Base-by-base conservation (phyloP, 805 yeast species). In the Blastobotrys attinorum region DNA sequence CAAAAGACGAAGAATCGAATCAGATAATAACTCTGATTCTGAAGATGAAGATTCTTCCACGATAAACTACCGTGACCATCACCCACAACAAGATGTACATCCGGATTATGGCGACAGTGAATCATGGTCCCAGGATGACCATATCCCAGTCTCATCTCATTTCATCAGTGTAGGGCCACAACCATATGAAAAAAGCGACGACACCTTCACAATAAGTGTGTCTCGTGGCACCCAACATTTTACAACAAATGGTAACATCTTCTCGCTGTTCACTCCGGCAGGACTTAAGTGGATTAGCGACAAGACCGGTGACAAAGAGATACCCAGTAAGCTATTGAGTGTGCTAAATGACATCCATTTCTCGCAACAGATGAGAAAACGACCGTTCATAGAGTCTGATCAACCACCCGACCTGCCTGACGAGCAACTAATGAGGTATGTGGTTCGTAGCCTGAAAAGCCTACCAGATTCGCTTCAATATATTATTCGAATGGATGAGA, bases 251-350 rank as follows among this genome's bases (percentile, higher is more conserved):
- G 45, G 48, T 8, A 42, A 40, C 13, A 31, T 42, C 49, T 57
- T 71, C 41, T 67, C 74, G 1, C 47, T 72, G n/a, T 61, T 72
- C 37, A 65, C 73, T 4, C 51, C 59, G 3, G 47, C 52, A 31
- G 77, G 78, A 8, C 31, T 72, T 4, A 52, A 54, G 32, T 69
- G 76, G 75, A 48, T 73, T 7, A 53, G 56, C 8, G 44, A 48
- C 16, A 49, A 38, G 38, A 38, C 51, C 3, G 54, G 50, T n/a
- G 54, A 48, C 17, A 22, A 23, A 13, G 25, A 44, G 3, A n/a
- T 51, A 10, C 32, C 42, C 4, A 46, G 39, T 2, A 17, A 32
- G 15, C 41, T 52, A 15, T 20, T 46, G 8, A 39, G 21, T 17
- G 23, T 39, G 3, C 39, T 51, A 18, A 22, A 22, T 16, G 37